phyloP scores from a whole-genome alignment of 495 filamentous ascomycete genomes.

The Tuber magnatum region DNA sequence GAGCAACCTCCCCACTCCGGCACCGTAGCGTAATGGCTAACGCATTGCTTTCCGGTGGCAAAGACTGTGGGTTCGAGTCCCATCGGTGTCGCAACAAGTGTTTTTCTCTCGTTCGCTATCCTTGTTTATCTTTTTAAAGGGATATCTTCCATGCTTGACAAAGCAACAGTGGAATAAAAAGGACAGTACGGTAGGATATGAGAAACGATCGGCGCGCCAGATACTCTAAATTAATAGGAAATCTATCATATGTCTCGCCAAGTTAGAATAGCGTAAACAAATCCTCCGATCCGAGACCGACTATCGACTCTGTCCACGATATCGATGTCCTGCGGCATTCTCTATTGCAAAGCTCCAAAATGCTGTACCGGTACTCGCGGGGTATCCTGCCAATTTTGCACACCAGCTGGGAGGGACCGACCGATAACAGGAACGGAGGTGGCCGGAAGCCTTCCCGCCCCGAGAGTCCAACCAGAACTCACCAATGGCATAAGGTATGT shows the following conservation, averaged over 20 bases:
- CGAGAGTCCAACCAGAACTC: not conserved
- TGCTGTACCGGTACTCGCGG: no score
- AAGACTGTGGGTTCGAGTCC: constrained; percentile 26
- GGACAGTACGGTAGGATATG: not conserved
- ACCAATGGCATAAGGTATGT: no score
- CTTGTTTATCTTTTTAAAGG: not conserved
- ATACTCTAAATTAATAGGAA: not conserved
- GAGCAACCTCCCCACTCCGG: not conserved
- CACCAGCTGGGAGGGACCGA: not conserved
- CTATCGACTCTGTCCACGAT: constrained; percentile 36
- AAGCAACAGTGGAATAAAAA: not conserved
- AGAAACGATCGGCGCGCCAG: not conserved
- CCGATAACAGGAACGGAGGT: constrained; percentile 10
- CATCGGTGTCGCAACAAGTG: constrained; percentile 10
- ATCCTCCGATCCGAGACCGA: not conserved
- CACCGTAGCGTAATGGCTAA: constrained; percentile 28
- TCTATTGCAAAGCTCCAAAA: no score
- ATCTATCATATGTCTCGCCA: not conserved
- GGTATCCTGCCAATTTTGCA: not conserved
- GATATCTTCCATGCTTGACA: not conserved
- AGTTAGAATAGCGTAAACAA: not conserved
- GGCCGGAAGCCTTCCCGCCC: constrained; percentile 1
- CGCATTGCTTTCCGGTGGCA: constrained; percentile 28
- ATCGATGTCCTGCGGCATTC: constrained; percentile 52
- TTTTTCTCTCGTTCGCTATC: not conserved